Percentiles rank a stretch among this genome's conserved stretches.
Conservation (phyloP, 805 yeast species). For the Millerozyma acaciae region DNA sequence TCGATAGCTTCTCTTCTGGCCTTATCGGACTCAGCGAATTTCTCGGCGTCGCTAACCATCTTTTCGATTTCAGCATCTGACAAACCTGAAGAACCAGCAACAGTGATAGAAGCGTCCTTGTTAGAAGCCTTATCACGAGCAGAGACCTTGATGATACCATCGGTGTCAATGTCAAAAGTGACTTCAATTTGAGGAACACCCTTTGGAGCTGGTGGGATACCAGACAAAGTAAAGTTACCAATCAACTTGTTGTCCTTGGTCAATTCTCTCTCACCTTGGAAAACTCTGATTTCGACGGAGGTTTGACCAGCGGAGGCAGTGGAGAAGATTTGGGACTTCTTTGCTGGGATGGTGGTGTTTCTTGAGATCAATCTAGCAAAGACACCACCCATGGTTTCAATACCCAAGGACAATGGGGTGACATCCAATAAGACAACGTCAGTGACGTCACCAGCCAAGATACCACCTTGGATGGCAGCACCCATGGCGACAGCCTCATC, state of each 20-base stretch:
- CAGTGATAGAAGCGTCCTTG: conserved; percentile 93
- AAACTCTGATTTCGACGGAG: conserved; percentile 93
- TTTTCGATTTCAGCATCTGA: conserved; percentile 86
- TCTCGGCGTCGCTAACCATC: conserved; percentile 89
- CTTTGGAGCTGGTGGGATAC: conserved; percentile 94
- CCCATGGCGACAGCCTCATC: conserved; percentile 94
- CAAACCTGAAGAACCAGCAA: conserved; percentile 93
- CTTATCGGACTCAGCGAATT: conserved; percentile 82
- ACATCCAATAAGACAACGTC: conserved; percentile 88
- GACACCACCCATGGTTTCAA: conserved; percentile 97
- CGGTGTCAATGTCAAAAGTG: conserved; percentile 94
- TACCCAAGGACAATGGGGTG: conserved; percentile 88
- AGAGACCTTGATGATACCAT: conserved; percentile 93
- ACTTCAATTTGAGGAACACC: conserved; percentile 95
- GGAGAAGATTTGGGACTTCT: conserved; percentile 93
- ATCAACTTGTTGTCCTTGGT: conserved; percentile 96
- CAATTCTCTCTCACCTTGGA: conserved; percentile 99
- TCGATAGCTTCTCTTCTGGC: conserved; percentile 82
- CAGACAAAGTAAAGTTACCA: conserved; percentile 93
- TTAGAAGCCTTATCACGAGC: conserved; percentile 92
- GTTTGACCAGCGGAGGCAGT: conserved; percentile 97
- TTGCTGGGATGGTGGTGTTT: conserved; percentile 95
- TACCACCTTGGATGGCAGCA: conserved; percentile 98
- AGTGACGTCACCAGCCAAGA: conserved; percentile 89
- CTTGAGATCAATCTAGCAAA: conserved; percentile 88